Conservation (phyloP, 108 stramenopile genomes). For the Chaetoceros muelleri region DNA sequence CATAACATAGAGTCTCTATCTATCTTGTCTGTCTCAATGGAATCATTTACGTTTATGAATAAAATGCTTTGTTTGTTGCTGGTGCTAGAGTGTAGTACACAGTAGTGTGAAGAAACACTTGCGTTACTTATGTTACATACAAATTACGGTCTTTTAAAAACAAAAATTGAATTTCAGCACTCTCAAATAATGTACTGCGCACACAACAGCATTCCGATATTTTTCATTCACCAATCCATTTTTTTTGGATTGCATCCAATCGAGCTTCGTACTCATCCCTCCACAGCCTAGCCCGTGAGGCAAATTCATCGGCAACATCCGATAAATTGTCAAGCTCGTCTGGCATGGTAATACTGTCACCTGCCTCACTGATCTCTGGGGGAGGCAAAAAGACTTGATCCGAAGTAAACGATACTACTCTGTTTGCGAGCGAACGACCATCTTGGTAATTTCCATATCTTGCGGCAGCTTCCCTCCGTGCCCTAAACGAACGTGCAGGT, state of each 20-base stretch:
- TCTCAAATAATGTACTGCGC: too few species aligned
- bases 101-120: too few species aligned
- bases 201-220: too few species aligned
- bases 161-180: too few species aligned
- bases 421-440: constrained; percentile 23
- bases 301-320: constrained; percentile 37
- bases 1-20: too few species aligned
- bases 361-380: constrained; percentile 24
- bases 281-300: constrained; percentile 25
- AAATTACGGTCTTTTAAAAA: too few species aligned
- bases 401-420: constrained; percentile 31
- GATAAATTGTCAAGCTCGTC: constrained; percentile 37
- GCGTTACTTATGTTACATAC: too few species aligned
- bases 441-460: constrained; percentile 17
- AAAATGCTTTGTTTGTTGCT: too few species aligned
- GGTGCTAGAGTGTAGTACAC: too few species aligned
- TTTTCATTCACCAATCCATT: constrained; percentile 5
- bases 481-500: constrained; percentile 20
- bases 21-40: too few species aligned
- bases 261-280: constrained; percentile 38
- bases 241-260: constrained; percentile 34
- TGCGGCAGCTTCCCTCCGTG: constrained; percentile 23
- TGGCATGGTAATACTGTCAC: constrained; percentile 35
- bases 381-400: constrained; percentile 9
- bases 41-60: too few species aligned